These are phyloP conservation scores for Fusarium sp. DNA, from an alignment of 2,329 filamentous ascomycete species.

Conservation along the genomic window DNA sequence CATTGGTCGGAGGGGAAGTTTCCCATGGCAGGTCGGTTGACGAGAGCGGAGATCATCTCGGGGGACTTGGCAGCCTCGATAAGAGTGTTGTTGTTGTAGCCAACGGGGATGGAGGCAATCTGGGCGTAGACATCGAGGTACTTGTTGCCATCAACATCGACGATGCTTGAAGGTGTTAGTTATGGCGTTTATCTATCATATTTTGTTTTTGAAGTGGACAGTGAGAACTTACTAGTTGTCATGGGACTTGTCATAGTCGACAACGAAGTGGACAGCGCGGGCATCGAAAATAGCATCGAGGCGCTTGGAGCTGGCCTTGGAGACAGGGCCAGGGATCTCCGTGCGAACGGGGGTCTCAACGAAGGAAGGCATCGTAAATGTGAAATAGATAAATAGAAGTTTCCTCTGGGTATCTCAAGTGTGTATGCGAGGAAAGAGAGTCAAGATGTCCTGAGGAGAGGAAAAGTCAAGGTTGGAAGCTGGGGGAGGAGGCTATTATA, in stretches of 20 bases:
- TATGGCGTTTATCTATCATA: neutral
- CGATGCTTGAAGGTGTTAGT: slow-evolving; percentile 52
- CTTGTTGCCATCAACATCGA: slow-evolving; percentile 64
- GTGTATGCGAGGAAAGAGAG: slow-evolving; percentile 29
- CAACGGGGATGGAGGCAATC: slow-evolving; percentile 86
- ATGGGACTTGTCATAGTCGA: slow-evolving; percentile 65
- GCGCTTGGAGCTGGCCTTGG: slow-evolving; percentile 57
- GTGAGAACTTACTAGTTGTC: slow-evolving; percentile 60
- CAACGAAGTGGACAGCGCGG: slow-evolving; percentile 65
- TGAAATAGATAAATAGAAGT: slow-evolving; percentile 9
- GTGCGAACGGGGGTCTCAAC: slow-evolving; percentile 53
- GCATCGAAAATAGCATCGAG: slow-evolving; percentile 65
- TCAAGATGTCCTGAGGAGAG: slow-evolving; percentile 38
- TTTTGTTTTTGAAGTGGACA: too few species aligned
- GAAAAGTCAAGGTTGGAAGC: slow-evolving; percentile 28
- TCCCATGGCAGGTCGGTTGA: slow-evolving; percentile 83
- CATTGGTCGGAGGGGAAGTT: slow-evolving; percentile 85
- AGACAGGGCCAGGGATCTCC: slow-evolving; percentile 57
- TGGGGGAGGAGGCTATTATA: slow-evolving; percentile 48
- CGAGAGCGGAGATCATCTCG: slow-evolving; percentile 79
- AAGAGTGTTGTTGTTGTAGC: slow-evolving; percentile 83
- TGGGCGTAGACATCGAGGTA: slow-evolving; percentile 75
- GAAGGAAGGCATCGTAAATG: slow-evolving; percentile 52
- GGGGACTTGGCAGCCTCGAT: slow-evolving; percentile 74
- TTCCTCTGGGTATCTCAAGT: slow-evolving; percentile 35